These are phyloP conservation scores for Aegilops umbellulata DNA, from an alignment of 176 grass and related monocot genomes.

Conservation along the genomic window DNA sequence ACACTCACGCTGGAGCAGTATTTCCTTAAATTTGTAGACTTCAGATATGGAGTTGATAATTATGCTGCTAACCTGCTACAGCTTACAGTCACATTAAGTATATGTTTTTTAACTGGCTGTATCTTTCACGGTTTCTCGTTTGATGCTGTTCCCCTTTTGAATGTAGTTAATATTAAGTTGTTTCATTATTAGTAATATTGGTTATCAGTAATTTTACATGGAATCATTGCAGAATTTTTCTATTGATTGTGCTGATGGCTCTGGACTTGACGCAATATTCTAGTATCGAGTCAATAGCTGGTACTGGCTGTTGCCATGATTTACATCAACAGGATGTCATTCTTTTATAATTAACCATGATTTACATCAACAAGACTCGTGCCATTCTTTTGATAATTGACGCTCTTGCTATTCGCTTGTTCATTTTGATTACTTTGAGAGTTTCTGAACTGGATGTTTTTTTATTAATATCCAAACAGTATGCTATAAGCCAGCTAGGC, in stretches of 20 bases:
- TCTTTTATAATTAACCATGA: background rate
- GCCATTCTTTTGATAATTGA: background rate
- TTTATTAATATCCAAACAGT: conserved; percentile 60
- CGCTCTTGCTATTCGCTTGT: background rate
- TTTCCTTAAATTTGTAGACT: background rate
- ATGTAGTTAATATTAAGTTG: background rate
- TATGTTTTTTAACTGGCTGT: background rate
- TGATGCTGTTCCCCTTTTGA: background rate
- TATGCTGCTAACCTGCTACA: background rate
- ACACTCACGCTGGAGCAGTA: background rate
- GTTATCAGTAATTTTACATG: conserved; percentile 19
- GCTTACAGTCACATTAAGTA: background rate
- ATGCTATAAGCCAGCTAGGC: conserved; percentile 83
- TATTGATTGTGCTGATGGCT: background rate
- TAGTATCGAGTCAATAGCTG: conserved; percentile 1
- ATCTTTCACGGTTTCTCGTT: background rate
- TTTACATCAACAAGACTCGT: background rate
- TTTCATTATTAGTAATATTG: conserved; percentile 1
- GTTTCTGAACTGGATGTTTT: conserved; percentile 32
- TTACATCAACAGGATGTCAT: background rate
- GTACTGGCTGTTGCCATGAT: conserved; percentile 6
- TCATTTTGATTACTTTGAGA: conserved; percentile 13
- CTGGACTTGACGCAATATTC: background rate
- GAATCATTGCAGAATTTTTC: background rate
- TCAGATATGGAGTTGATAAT: background rate